A percentile compares a stretch with the other conserved stretches of the same genome.
phyloP scores from a whole-genome alignment of 345 rosid species.

The Pugionium dolabratum region DNA sequence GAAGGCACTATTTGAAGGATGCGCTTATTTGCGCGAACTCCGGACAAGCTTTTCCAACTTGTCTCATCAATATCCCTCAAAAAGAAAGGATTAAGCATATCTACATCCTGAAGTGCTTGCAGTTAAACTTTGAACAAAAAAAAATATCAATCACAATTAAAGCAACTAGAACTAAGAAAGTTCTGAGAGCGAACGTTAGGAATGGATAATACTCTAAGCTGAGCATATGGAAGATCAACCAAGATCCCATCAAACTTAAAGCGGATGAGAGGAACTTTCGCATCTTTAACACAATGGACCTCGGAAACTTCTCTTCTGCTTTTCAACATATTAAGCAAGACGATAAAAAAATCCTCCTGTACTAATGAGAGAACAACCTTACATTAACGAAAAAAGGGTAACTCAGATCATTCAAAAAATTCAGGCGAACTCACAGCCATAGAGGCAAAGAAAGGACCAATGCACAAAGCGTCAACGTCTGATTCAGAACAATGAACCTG shows the following conservation, averaged over 20 bases:
- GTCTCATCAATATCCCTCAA: slow-evolving; percentile 53
- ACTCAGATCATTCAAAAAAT: background rate
- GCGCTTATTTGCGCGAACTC: slow-evolving; percentile 49
- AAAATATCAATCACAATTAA: background rate
- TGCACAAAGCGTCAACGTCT: slow-evolving; percentile 58
- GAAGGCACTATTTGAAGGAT: slow-evolving; percentile 58
- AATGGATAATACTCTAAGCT: slow-evolving; percentile 46
- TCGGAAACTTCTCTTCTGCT: slow-evolving; percentile 46
- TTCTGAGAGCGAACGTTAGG: slow-evolving; percentile 45
- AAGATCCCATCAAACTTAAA: slow-evolving; percentile 59
- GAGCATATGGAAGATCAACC: slow-evolving; percentile 61
- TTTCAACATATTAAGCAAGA: slow-evolving; percentile 50
- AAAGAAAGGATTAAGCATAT: slow-evolving; percentile 49
- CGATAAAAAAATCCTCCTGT: slow-evolving; percentile 61
- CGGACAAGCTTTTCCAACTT: slow-evolving; percentile 64
- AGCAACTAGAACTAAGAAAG: background rate
- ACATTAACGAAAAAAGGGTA: background rate
- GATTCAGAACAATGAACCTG: slow-evolving; percentile 67
- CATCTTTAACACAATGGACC: slow-evolving; percentile 51
- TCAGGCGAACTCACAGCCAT: slow-evolving; percentile 47
- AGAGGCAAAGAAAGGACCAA: slow-evolving; percentile 57
- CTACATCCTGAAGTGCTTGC: slow-evolving; percentile 46
- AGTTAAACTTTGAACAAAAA: background rate
- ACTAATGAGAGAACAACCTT: slow-evolving; percentile 17
- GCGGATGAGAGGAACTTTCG: slow-evolving; percentile 57